Conservation (phyloP, 2,329 filamentous ascomycete species). For the Clonostachys sp. region DNA sequence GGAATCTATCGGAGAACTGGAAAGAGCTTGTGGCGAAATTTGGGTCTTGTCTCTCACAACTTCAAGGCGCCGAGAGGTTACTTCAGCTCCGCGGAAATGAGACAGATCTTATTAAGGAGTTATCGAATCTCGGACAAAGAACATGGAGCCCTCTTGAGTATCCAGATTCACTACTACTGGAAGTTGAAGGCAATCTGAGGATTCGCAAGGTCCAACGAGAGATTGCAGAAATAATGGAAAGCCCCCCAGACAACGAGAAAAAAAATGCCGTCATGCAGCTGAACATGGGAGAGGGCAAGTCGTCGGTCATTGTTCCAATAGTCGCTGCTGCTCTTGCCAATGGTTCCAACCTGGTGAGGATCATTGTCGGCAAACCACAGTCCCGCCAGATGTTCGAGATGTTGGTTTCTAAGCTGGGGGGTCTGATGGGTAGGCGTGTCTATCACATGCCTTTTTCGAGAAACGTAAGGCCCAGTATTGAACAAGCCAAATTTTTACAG, state of each 20-base stretch:
- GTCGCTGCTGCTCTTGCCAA: constrained; percentile 39
- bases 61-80: background rate
- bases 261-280: constrained; percentile 59
- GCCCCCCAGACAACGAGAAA: constrained; percentile 21
- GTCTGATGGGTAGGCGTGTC: constrained; percentile 1
- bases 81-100: background rate
- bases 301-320: constrained; percentile 51
- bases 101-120: constrained; percentile 26
- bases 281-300: constrained; percentile 58
- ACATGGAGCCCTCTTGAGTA: constrained; percentile 51
- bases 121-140: constrained; percentile 38
- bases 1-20: background rate
- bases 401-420: constrained; percentile 36
- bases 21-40: background rate
- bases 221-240: constrained; percentile 57
- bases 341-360: constrained; percentile 37
- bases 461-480: background rate
- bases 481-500: background rate
- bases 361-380: constrained; percentile 52
- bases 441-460: constrained; percentile 2
- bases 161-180: constrained; percentile 62
- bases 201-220: constrained; percentile 58
- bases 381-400: constrained; percentile 53
- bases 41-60: background rate
- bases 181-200: constrained; percentile 60